These are phyloP conservation scores for Exophiala sideris DNA, from an alignment of 2,329 filamentous ascomycete species.

Conservation along the genomic window DNA sequence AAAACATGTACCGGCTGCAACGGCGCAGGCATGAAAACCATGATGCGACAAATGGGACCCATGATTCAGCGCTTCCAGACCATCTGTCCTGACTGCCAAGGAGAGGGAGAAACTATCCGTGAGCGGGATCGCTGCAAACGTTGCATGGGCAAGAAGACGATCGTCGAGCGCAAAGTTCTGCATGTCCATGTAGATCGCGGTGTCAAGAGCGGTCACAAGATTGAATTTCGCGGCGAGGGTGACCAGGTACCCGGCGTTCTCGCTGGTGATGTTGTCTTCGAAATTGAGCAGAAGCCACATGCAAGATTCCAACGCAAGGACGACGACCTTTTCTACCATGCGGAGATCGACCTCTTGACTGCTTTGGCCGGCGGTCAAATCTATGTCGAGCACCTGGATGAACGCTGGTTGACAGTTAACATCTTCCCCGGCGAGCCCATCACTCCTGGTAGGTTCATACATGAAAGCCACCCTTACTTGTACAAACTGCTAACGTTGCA, in stretches of 20 bases:
- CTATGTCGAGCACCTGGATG: conserved; percentile 93
- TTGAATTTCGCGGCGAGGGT: conserved; percentile 95
- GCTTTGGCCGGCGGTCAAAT: conserved; percentile 88
- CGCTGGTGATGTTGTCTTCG: conserved; percentile 94
- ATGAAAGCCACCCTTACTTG: not conserved
- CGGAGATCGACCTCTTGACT: conserved; percentile 92
- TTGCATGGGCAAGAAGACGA: conserved; percentile 95
- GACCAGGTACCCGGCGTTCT: conserved; percentile 92
- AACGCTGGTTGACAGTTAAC: conserved; percentile 91
- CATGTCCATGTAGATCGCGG: conserved; percentile 97
- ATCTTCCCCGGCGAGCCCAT: conserved; percentile 95
- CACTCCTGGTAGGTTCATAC: conserved; percentile 66
- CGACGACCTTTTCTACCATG: conserved; percentile 92
- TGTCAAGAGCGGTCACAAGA: conserved; percentile 89
- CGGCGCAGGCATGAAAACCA: conserved; percentile 96
- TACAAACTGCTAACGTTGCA: conserved; percentile 13
- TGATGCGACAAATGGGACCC: conserved; percentile 99
- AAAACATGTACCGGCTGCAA: conserved; percentile 89
- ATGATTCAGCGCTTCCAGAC: conserved; percentile 99
- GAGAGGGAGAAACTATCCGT: conserved; percentile 93
- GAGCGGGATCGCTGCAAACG: conserved; percentile 98
- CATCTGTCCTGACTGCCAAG: conserved; percentile 95
- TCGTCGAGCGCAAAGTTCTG: conserved; percentile 94
- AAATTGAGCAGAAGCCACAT: conserved; percentile 99
- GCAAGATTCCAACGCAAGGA: conserved; percentile 90